These are phyloP conservation scores for Parachaetomium inaequale DNA, from an alignment of 495 filamentous ascomycete genomes.

Conservation along the genomic window DNA sequence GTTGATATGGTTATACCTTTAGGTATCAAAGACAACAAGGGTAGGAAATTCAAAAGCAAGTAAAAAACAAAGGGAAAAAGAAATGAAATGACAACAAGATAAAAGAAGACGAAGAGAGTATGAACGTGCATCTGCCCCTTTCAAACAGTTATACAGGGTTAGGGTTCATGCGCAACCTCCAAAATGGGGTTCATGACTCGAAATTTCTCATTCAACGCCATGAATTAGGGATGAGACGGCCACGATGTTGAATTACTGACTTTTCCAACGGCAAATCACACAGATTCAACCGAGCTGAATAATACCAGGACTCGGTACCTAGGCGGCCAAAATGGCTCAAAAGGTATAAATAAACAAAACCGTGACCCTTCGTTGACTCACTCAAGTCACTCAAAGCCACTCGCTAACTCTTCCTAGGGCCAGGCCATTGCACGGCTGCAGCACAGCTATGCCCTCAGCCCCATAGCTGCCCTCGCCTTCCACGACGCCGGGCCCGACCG, in stretches of 20 bases:
- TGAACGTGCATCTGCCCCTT: neutral
- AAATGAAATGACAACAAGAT: no score
- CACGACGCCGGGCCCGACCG: conserved; percentile 29
- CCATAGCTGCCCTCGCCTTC: conserved; percentile 58
- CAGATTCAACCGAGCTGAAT: no score
- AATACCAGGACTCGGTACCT: no score
- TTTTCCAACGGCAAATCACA: no score
- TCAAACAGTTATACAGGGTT: neutral
- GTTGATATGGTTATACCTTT: no score
- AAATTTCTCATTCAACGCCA: neutral
- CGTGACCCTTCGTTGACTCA: neutral
- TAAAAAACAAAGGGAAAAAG: no score
- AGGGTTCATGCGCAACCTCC: neutral
- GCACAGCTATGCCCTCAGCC: conserved; percentile 43
- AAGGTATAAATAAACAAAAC: neutral
- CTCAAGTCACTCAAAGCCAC: neutral
- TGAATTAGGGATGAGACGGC: neutral
- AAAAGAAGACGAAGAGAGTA: no score
- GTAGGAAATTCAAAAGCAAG: no score
- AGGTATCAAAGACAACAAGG: no score
- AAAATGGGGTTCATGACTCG: neutral
- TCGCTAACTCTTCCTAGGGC: conserved; percentile 14
- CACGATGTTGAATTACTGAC: no score
- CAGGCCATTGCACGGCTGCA: conserved; percentile 22
- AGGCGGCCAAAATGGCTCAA: conserved; percentile 1